phyloP scores from a whole-genome alignment of 139 green algal species.

The Chlamydomonas schloesseri region DNA sequence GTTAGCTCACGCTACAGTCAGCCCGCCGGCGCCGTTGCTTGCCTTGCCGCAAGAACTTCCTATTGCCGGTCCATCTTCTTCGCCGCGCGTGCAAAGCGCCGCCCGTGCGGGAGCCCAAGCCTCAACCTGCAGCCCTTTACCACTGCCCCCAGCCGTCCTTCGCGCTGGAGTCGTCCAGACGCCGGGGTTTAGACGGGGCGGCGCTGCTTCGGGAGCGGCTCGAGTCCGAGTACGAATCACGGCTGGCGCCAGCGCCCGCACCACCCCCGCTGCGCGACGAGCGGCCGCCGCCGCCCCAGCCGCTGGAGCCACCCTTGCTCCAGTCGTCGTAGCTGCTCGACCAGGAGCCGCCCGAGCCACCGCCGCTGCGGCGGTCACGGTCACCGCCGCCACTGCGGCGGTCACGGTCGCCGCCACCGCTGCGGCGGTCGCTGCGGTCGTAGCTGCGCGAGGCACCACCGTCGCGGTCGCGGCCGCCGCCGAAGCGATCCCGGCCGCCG shows the following conservation, averaged over 20 bases:
- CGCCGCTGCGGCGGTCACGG: not conserved
- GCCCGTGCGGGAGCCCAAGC: no score
- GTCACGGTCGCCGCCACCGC: not conserved
- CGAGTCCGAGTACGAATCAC: not conserved
- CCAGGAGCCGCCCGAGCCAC: not conserved
- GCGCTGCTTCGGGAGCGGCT: no score
- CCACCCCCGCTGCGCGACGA: not conserved
- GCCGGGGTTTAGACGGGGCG: not conserved
- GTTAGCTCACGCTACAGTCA: no score
- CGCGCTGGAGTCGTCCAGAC: not conserved
- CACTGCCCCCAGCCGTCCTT: conserved; percentile 37
- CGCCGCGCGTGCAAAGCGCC: no score
- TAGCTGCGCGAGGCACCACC: not conserved
- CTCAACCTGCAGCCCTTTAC: not conserved
- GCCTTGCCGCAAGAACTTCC: no score
- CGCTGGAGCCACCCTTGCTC: not conserved
- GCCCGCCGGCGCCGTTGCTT: no score
- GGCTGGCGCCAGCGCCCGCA: not conserved
- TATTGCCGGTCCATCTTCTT: no score
- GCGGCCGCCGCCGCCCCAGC: not conserved
- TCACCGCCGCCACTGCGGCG: not conserved
- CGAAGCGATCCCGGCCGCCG: not conserved
- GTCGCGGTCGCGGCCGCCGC: not conserved
- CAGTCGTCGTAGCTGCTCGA: not conserved
- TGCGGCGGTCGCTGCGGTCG: not conserved